Evolutionary conservation across 2,329 filamentous ascomycete genomes (phyloP).

Genomic region (Ceratocystis destructans): DNA sequence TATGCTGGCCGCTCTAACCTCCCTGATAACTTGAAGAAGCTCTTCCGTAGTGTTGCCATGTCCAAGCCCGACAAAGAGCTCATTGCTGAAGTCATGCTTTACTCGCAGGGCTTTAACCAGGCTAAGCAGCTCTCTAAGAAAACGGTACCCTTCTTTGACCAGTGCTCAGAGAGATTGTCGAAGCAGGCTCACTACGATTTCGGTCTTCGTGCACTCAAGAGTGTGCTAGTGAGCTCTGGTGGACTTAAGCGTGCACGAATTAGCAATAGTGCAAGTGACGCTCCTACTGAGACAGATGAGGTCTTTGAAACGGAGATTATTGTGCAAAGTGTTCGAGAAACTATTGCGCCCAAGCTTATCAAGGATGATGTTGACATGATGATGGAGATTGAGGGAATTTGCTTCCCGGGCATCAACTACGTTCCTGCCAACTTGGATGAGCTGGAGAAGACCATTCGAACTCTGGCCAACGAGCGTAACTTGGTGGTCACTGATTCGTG

Average conservation of each 20-base stretch:
- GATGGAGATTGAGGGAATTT: constrained; percentile 64
- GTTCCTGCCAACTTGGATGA: constrained; percentile 73
- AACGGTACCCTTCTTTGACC: constrained; percentile 96
- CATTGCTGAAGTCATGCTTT: constrained; percentile 99
- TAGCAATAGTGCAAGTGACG: constrained; percentile 26
- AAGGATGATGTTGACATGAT: constrained; percentile 82
- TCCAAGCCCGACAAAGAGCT: constrained; percentile 99
- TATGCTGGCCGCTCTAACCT: constrained; percentile 97
- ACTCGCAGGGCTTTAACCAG: constrained; percentile 96
- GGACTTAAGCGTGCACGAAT: constrained; percentile 81
- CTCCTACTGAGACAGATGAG: constrained; percentile 30
- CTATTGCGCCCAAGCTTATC: constrained; percentile 94
- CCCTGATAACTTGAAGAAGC: constrained; percentile 97
- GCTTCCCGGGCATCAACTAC: constrained; percentile 89
- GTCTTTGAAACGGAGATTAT: constrained; percentile 86
- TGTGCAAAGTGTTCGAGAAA: constrained; percentile 95
- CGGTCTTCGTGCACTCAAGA: constrained; percentile 92
- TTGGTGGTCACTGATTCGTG: constrained; percentile 84
- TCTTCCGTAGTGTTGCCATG: constrained; percentile 99
- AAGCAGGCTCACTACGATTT: constrained; percentile 99
- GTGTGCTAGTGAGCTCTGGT: constrained; percentile 93
- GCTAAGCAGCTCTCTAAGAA: constrained; percentile 89
- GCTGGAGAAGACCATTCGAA: constrained; percentile 67
- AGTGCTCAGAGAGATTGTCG: constrained; percentile 65
- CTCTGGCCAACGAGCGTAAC: constrained; percentile 71